A percentile compares a stretch with the other conserved stretches of the same genome.
Conservation (phyloP, 371 early-diverging fungal species). For the Entomophthora muscae region DNA sequence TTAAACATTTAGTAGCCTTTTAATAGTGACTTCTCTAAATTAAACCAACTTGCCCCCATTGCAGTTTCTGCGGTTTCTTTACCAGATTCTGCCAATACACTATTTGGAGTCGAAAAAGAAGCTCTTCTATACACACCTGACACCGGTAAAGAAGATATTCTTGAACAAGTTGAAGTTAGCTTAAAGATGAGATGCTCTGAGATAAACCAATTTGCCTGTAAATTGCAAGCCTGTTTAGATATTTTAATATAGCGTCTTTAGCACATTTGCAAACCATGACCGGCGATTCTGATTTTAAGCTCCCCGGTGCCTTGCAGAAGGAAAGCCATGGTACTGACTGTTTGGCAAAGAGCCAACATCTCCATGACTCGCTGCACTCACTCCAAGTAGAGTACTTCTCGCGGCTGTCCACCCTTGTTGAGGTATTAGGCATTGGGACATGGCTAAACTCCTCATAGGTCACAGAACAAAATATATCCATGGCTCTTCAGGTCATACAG, state of each 20-base stretch:
- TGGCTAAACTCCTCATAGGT: not conserved
- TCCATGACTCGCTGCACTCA: not conserved
- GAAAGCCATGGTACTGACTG: not conserved
- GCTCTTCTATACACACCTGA: not conserved
- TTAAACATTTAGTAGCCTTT: not conserved
- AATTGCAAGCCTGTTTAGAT: too few relatives aligned
- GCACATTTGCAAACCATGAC: too few relatives aligned
- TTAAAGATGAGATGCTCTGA: not conserved
- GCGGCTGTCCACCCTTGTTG: not conserved
- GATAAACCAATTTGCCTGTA: not conserved
- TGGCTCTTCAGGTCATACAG: not conserved
- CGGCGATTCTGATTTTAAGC: too few relatives aligned
- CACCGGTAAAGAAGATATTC: not conserved
- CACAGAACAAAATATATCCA: not conserved
- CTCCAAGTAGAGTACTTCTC: not conserved
- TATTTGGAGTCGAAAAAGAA: not conserved
- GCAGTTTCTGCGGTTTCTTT: not conserved
- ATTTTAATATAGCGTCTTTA: too few relatives aligned
- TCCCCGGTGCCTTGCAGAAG: not conserved
- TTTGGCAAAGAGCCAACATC: not conserved
- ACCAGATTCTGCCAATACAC: not conserved
- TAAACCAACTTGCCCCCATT: not conserved
- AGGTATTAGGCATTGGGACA: not conserved
- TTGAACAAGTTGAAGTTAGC: not conserved
- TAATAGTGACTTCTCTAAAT: not conserved